Evolutionary conservation across 192 early-diverging fungal genomes (phyloP), one percentile per base, ranked within the genome.

Genomic region (Kappamyces sp.): DNA sequence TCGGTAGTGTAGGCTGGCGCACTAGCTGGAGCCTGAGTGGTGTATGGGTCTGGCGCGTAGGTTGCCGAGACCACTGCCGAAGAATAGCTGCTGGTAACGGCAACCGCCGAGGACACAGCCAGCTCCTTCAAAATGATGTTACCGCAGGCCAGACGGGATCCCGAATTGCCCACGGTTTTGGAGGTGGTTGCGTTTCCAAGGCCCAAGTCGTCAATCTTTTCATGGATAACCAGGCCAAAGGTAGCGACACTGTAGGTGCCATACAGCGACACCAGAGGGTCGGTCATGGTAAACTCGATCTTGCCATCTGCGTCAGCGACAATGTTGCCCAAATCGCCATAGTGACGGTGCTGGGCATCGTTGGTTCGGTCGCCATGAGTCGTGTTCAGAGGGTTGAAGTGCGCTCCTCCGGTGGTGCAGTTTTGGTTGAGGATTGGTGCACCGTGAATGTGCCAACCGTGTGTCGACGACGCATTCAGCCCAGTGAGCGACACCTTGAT

Each of bases 321-420:
- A 13, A 44, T 10, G 13, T 44, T 44, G 43, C 43, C 43, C 43
- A 44, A 44, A 44, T 44, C 43, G 9, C 43, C 43, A 9, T 10
- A 9, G 13, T 44, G 43, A 10, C 43, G 43, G 23, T 23, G 23
- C 23, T 23, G 23, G 41, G 77, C 61, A 49, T 71, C 71, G 62
- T 72, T 85, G 1, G 55, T 52, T 34, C 86, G 90, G 48, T 81
- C 91, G 62, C 93, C 91, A 75, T 96, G 93, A 23, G 80, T 87
- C 63, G 76, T 67, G 47, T 73, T 73, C 68, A 70, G 61, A 55
- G 93, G 93, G 80, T 96, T 96, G 74, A 78, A 96, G 80, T 96
- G 93, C 51, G 69, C 31, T 37, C 57, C 57, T 5, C 44, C 41
- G 49, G 13, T 40, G 40, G 57, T 47, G 39, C 57, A 59, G 57